phyloP scores from a whole-genome alignment of 2,329 filamentous ascomycete genomes.

The Trichoderma sp. region DNA sequence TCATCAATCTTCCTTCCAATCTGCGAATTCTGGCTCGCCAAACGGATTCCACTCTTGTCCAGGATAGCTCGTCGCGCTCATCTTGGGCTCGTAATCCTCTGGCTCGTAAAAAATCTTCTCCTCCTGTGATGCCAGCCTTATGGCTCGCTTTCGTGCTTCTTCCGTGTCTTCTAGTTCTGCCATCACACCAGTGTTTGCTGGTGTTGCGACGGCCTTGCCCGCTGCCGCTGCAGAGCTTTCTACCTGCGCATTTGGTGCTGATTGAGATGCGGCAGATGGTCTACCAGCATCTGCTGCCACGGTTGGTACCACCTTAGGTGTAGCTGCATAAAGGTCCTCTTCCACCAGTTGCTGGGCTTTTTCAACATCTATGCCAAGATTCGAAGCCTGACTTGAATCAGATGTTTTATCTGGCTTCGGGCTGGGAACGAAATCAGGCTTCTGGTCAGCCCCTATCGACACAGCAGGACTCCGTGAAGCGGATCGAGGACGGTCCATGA shows the following conservation, averaged over 20 bases:
- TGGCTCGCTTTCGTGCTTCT: slow-evolving; percentile 44
- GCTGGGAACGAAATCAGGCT: not conserved
- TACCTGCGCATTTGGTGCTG: slow-evolving; percentile 8
- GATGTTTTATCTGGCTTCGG: not conserved
- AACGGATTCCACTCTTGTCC: slow-evolving; percentile 69
- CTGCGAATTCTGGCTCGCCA: slow-evolving; percentile 31
- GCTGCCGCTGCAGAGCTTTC: slow-evolving; percentile 3
- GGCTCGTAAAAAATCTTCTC: slow-evolving; percentile 51
- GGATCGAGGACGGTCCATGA: not conserved
- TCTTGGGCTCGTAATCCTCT: slow-evolving; percentile 46
- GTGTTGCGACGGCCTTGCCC: slow-evolving; percentile 18
- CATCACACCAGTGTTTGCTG: slow-evolving; percentile 22
- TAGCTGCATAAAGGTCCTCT: slow-evolving; percentile 37
- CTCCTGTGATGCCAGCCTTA: slow-evolving; percentile 45
- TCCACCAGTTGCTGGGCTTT: slow-evolving; percentile 23
- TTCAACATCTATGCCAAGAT: slow-evolving; percentile 12
- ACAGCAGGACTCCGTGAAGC: slow-evolving; percentile 1
- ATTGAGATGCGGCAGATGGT: not conserved
- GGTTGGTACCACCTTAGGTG: slow-evolving; percentile 25
- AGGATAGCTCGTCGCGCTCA: slow-evolving; percentile 66
- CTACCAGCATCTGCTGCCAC: not conserved
- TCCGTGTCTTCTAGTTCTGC: slow-evolving; percentile 42
- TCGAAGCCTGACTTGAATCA: not conserved
- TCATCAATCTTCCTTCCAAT: slow-evolving; percentile 20
- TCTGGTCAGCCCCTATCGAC: slow-evolving; percentile 6